Base-by-base conservation (phyloP, 331 rosid species). In the Malus hybrid region DNA sequence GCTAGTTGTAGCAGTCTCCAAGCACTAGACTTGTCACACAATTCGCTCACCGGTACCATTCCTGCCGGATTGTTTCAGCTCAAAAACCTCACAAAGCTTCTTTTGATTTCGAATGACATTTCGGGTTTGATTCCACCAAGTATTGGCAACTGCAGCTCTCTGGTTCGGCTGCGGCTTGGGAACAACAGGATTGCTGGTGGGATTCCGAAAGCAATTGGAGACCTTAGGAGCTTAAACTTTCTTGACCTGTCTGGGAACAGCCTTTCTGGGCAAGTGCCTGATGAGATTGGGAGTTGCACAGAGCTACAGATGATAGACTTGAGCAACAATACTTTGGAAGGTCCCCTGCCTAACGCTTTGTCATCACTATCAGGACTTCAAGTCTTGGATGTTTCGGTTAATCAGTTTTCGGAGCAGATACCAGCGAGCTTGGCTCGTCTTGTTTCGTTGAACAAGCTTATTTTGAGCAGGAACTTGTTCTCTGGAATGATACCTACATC, bases 241-340 rank as follows among this genome's bases (percentile, higher is more conserved):
- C 84, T 94, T 66, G 98, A 94, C 81, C 86, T 94, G 72, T 88
- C 96, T 1, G 83, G 81, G 34, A 94, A 94, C 82, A 90, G 83
- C 42, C 87, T 94, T 57, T 86, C 95, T 0, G 95, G 92, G 29
- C 71, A 67, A 8, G 85, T 94, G 22, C 98, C 98, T 2, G 91
- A 86, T 75, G 93, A 91, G 90, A 88, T 94, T 81, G 89, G 93
- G 36, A 78, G 81, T 69, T 91, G 96, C 85, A 68, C 83, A 68
- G 85, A 85, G 53, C 80, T 94, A 77, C 96, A 94, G 77, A 91
- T 94, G 98, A 94, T 94, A 53, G 96, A 94, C 77, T 74, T 91
- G 57, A 88, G 93, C 76, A 67, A 63, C 72, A 94, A 94, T 77
- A 89, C 61, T 69, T 79, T 94, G 32, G 88, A 86, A 63, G 98